Conservation (phyloP, 2,329 filamentous ascomycete genomes). For the Didymella segeticola region DNA sequence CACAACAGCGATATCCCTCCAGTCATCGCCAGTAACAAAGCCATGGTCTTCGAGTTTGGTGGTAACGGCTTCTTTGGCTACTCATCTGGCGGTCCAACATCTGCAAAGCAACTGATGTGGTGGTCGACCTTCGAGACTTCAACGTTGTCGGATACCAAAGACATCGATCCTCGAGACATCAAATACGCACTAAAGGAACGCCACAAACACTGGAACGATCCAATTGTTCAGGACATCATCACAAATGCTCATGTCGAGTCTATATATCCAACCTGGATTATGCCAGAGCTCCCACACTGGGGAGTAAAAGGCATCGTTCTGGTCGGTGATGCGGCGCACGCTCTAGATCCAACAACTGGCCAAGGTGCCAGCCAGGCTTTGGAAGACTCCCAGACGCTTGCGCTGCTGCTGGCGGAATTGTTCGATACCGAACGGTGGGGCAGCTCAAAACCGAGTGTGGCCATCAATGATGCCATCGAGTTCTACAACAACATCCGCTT, state of each 20-base stretch:
- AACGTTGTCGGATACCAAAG: neutral
- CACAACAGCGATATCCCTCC: neutral
- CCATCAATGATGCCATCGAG: constrained; percentile 19
- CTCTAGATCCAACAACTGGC: constrained; percentile 60
- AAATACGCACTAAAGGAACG: neutral
- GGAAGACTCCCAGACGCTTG: constrained; percentile 61
- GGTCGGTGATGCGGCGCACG: constrained; percentile 65
- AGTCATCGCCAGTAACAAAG: neutral
- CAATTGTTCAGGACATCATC: neutral
- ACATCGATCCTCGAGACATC: neutral
- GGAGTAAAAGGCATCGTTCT: constrained; percentile 57
- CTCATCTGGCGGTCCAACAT: neutral
- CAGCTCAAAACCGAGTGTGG: no score
- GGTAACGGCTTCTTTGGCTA: constrained; percentile 5
- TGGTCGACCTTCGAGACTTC: constrained; percentile 6
- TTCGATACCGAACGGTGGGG: neutral
- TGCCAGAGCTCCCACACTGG: constrained; percentile 57
- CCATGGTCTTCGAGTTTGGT: neutral
- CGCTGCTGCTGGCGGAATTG: constrained; percentile 44
- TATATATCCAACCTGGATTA: constrained; percentile 59
- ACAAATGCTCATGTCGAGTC: constrained; percentile 4
- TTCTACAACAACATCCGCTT: constrained; percentile 28
- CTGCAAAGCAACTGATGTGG: neutral
- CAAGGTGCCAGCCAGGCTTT: constrained; percentile 64
- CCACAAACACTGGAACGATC: constrained; percentile 1